These are phyloP conservation scores for Diaporthe ilicicola DNA, from an alignment of 2,329 filamentous ascomycete genomes.

Conservation along the genomic window DNA sequence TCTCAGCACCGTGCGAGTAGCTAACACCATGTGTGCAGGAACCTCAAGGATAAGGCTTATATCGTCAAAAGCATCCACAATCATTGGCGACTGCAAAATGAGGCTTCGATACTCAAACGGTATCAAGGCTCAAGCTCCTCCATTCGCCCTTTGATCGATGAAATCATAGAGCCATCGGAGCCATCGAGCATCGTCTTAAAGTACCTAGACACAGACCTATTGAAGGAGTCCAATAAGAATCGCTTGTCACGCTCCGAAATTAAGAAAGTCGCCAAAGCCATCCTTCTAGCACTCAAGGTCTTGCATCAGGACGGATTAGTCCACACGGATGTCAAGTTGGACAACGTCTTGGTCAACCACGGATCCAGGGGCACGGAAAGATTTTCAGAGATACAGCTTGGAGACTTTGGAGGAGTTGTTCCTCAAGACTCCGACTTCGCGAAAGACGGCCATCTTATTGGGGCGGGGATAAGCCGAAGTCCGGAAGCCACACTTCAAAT, in stretches of 20 bases:
- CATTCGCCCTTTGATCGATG: background rate
- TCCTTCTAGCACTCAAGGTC: slow-evolving; percentile 37
- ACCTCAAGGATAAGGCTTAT: background rate
- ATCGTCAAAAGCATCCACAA: background rate
- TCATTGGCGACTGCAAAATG: background rate
- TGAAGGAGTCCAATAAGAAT: slow-evolving; percentile 38
- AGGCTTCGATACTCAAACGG: background rate
- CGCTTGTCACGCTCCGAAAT: slow-evolving; percentile 39
- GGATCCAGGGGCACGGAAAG: slow-evolving; percentile 29
- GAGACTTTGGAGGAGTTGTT: slow-evolving; percentile 38
- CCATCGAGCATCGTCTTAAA: slow-evolving; percentile 1
- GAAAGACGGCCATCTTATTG: slow-evolving; percentile 37
- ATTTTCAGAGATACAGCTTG: slow-evolving; percentile 40
- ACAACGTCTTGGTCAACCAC: slow-evolving; percentile 40
- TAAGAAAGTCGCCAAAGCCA: slow-evolving; percentile 37
- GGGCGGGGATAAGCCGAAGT: slow-evolving; percentile 37
- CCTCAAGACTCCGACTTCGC: slow-evolving; percentile 37
- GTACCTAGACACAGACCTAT: slow-evolving; percentile 38
- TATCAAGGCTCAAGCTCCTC: background rate
- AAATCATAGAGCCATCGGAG: background rate
- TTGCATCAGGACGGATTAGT: slow-evolving; percentile 39
- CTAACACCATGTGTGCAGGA: background rate
- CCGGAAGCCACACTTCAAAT: slow-evolving; percentile 39
- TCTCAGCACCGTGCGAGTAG: background rate
- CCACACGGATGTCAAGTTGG: slow-evolving; percentile 41